Evolutionary conservation across 306 rosid species (phyloP), one percentile per base, ranked within the genome.

Genomic region (Cicer judaicum): DNA sequence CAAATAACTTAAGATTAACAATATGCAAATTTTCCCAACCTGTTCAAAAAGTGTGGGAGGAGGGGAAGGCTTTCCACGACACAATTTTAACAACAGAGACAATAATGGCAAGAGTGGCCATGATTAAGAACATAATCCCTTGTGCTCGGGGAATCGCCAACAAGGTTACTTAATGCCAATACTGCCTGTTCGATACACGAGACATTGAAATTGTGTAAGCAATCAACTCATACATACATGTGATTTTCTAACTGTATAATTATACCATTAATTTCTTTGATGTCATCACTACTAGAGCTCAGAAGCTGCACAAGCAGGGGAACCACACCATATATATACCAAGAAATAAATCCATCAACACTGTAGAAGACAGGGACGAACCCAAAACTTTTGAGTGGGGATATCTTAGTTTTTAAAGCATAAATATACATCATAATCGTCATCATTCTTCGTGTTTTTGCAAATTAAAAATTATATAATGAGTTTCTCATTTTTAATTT

Each of bases 271-370:
- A n/a, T n/a, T 59, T 59, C 64, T 59, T 59, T 59, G 42, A 21
- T 1, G 29, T 12, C n/a, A 0, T 59, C 42, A 0, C 16, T 59
- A 12, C 64, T 7, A 11, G 64, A 59, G 42, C 42, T 29, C 16
- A 59, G 15, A 59, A 59, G 64, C 41, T 59, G 16, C 64, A 59
- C 64, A 59, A 29, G 42, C 41, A 59, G n/a, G 0, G 42, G 64
- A 59, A 59, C 16, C 11, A 5, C 64, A 59, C 64, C 64, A 11
- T 19, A 19, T 19, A 19, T 19, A 19, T 16, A 16, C 18, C 18
- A 19, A 19, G 0, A 19, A 1, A 19, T 1, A 19, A 19, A 19
- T 19, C 21, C 21, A 19, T 19, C 21, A 19, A 19, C 1, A 19
- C 21, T 19, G 1, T 19, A 19, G 21, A 19, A 19, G 21, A 19